Base-by-base conservation (phyloP, 305 asterid species). In the Fraxinus paxiana region DNA sequence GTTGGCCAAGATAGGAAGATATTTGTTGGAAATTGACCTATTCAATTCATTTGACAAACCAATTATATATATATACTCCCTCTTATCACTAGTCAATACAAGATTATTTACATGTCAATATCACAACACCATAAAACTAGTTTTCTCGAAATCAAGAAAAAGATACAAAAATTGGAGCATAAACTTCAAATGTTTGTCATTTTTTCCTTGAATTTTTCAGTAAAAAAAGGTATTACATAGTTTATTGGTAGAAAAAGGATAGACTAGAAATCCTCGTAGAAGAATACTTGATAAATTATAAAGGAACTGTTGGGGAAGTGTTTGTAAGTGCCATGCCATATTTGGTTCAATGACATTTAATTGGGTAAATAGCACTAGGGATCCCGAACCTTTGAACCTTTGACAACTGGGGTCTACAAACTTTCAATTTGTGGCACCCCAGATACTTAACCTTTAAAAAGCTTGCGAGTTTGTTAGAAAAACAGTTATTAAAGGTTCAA, bases 1-100 rank as follows among this genome's bases (percentile, higher is more conserved):
- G 99, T 81, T 94, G 98, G 74, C 99, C 99, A 30, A 96, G 88
- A 89, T 90, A 94, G 24, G 97, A 96, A 83, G 99, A 96, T 89
- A 96, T 96, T 92, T 96, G 98, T 85, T 92, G 98, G 89, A 94
- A 92, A 87, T 96, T 96, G 84, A 95, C 98, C 98, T 95, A 80
- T 87, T 73, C 70, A 82, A 82, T 82, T 35, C 65, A 86, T 61
- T 67, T 67, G 18, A 26, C 73, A 67, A 26, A 28, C 38, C 20
- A 4, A 28, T 67, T 30, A 67, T 28, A 30, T 5, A 26, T 26
- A 28, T 28, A 67, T 13, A 67, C 20, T 26, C 73, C 17, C 35
- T 65, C 17, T 18, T 67, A 67, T 28, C 37, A 28, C 13, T 28
- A 7, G 38, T 65, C 41, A 69, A 30, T 70, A 31, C 46, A 70